Evolutionary conservation across 768 basidiomycete genomes (phyloP).

Genomic region (Lactarius hatsudake): DNA sequence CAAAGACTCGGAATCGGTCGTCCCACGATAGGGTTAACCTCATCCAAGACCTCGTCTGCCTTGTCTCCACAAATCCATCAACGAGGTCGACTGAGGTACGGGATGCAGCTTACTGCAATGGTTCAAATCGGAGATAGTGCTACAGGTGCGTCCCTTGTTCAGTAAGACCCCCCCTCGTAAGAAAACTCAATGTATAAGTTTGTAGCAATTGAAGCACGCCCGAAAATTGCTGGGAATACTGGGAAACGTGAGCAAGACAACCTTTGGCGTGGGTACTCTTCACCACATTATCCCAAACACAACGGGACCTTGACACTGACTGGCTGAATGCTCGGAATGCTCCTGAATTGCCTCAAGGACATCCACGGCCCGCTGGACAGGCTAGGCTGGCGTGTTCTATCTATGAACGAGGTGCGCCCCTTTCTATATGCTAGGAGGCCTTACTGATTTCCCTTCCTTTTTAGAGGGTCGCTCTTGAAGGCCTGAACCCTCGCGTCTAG

Average conservation of each 20-base stretch:
- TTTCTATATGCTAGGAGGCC: background rate
- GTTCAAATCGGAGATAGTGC: background rate
- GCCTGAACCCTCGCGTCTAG: constrained; percentile 31
- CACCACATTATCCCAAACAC: no score
- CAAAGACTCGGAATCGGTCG: no score
- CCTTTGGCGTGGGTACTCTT: constrained; percentile 8
- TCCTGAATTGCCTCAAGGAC: no score
- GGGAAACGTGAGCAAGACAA: no score
- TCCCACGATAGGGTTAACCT: no score
- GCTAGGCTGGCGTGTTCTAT: constrained; percentile 50
- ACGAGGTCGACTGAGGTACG: no score
- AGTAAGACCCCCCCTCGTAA: background rate
- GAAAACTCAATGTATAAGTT: background rate
- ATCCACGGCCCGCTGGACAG: no score
- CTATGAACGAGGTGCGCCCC: constrained; percentile 51
- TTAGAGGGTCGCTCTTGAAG: constrained; percentile 38
- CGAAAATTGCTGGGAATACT: background rate
- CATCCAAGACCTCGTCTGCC: no score
- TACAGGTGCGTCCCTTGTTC: background rate
- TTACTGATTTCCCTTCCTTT: background rate
- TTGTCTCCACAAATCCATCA: no score
- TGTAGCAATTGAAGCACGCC: constrained; percentile 19
- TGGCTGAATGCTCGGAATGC: no score
- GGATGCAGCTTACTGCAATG: no score
- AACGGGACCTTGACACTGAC: no score